Evolutionary conservation across 2,329 filamentous ascomycete species (phyloP).

Genomic region (Rutstroemia sp.): DNA sequence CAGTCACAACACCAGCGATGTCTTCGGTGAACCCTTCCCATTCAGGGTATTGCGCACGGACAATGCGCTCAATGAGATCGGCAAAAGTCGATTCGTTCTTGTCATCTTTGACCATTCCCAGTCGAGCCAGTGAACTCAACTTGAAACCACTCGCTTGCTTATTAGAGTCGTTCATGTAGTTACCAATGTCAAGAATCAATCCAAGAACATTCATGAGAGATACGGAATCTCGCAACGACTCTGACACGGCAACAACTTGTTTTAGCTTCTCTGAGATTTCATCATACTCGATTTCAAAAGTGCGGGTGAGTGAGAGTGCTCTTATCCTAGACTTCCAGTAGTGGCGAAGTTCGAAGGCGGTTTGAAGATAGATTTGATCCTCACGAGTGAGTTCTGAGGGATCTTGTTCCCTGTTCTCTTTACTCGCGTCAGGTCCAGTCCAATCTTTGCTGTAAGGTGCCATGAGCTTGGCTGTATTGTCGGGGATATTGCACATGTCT

Average conservation of each 20-base stretch:
- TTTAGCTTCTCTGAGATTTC: conserved; percentile 80
- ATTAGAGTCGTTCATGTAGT: conserved; percentile 99
- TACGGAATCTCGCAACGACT: conserved; percentile 84
- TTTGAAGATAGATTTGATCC: conserved; percentile 91
- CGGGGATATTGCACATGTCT: conserved; percentile 84
- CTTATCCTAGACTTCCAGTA: conserved; percentile 99
- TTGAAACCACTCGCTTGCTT: conserved; percentile 99
- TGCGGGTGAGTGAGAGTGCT: conserved; percentile 76
- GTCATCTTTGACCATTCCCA: conserved; percentile 98
- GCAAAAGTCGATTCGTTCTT: conserved; percentile 97
- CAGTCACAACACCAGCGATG: conserved; percentile 68
- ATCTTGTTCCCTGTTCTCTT: conserved; percentile 75
- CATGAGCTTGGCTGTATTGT: conserved; percentile 85
- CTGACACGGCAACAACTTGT: conserved; percentile 79
- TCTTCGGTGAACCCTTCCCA: conserved; percentile 87
- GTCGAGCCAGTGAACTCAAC: conserved; percentile 81
- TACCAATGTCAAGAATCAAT: conserved; percentile 94
- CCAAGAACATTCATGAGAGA: conserved; percentile 94
- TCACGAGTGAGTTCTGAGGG: conserved; percentile 83
- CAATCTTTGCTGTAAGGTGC: conserved; percentile 95
- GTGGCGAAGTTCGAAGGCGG: conserved; percentile 88
- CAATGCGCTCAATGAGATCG: conserved; percentile 92
- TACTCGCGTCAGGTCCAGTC: conserved; percentile 78
- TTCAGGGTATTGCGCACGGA: conserved; percentile 91
- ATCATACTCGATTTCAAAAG: conserved; percentile 83